Conservation (phyloP, 805 yeast species). For the Yamadazyma ubonensis region DNA sequence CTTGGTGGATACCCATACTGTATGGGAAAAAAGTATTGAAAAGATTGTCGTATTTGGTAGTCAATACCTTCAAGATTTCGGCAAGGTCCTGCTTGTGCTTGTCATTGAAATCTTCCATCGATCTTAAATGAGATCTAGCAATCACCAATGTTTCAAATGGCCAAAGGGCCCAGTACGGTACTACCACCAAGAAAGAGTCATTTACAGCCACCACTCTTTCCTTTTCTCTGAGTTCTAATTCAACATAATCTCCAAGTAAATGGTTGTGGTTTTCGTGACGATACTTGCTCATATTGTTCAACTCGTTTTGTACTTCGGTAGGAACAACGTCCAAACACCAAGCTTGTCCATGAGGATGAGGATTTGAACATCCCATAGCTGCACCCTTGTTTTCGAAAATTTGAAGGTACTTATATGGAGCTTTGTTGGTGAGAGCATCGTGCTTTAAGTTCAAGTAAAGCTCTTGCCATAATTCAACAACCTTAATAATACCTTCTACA, state of each 20-base stretch:
- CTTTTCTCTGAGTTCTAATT: conserved; percentile 49
- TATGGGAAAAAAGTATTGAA: conserved; percentile 72
- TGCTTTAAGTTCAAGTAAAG: conserved; percentile 46
- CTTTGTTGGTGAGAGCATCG: conserved; percentile 34
- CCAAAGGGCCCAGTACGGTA: conserved; percentile 84
- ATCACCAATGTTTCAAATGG: conserved; percentile 72
- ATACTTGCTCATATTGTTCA: conserved; percentile 51
- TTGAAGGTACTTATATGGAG: conserved; percentile 60
- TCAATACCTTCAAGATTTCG: conserved; percentile 47
- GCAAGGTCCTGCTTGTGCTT: conserved; percentile 58
- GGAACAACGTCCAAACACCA: conserved; percentile 71
- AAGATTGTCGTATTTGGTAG: conserved; percentile 68
- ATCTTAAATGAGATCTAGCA: conserved; percentile 53
- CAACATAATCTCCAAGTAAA: conserved; percentile 61
- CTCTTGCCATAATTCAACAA: conserved; percentile 61
- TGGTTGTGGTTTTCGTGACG: conserved; percentile 39
- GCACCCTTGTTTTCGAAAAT: conserved; percentile 77
- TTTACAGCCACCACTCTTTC: conserved; percentile 57
- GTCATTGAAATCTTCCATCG: conserved; percentile 47
- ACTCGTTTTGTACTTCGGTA: conserved; percentile 62
- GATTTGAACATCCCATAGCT: conserved; percentile 81
- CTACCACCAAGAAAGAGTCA: conserved; percentile 63
- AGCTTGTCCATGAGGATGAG: conserved; percentile 82
- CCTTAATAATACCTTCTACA: conserved; percentile 39
- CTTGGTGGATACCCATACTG: conserved; percentile 81